Evolutionary conservation across 202 grass and related monocot genomes (phyloP).

Genomic region (Brachypodium distachyon): DNA sequence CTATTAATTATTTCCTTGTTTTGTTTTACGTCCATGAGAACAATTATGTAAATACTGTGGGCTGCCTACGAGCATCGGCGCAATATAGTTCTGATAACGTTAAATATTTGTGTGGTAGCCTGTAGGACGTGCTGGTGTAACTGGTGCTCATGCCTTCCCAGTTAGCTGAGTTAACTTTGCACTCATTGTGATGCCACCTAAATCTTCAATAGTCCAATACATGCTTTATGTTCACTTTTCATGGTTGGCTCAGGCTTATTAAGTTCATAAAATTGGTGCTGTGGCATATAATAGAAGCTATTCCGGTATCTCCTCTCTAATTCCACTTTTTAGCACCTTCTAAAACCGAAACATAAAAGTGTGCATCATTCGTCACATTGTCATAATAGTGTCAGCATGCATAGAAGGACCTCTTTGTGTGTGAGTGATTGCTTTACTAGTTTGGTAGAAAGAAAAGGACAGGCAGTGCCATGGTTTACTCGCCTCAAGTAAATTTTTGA

Average conservation of each 20-base stretch:
- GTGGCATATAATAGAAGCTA: not conserved
- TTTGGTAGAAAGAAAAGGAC: not conserved
- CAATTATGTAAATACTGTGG: not conserved
- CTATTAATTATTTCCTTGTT: not conserved
- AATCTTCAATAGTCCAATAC: not conserved
- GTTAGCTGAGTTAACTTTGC: not conserved
- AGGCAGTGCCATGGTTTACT: not conserved
- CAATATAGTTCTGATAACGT: not conserved
- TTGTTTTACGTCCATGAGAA: not conserved
- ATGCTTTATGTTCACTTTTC: not conserved
- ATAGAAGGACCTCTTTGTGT: not conserved
- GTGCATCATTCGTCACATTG: not conserved
- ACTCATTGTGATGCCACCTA: not conserved
- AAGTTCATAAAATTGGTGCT: not conserved
- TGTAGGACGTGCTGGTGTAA: not conserved
- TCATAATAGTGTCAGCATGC: not conserved
- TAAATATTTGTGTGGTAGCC: not conserved
- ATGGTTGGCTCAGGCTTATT: not conserved
- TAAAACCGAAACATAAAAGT: not conserved
- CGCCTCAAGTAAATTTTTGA: no score
- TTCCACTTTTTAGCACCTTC: not conserved
- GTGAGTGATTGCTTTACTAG: not conserved
- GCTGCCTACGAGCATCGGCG: not conserved
- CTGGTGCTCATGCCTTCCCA: not conserved
- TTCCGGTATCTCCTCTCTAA: not conserved